phyloP scores from a whole-genome alignment of 2,329 filamentous ascomycete species.

The Colletotrichum caudatum region DNA sequence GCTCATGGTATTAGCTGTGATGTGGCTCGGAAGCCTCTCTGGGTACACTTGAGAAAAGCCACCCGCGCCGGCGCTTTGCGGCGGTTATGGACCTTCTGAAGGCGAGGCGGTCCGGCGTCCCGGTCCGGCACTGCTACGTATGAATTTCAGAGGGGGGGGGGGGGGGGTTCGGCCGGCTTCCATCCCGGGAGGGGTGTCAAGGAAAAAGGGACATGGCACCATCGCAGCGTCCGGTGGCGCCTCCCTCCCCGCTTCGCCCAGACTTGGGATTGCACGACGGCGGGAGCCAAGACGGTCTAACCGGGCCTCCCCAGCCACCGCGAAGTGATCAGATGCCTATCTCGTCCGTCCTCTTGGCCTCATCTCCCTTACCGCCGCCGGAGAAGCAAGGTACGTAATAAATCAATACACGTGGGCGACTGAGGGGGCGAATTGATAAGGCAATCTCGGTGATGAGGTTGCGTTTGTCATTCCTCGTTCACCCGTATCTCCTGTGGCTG shows the following conservation, averaged over 20 bases:
- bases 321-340: constrained; percentile 18
- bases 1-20: too few species aligned
- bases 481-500: background rate
- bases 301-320: constrained; percentile 2
- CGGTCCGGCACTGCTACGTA: background rate
- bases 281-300: constrained; percentile 16
- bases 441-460: background rate
- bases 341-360: constrained; percentile 25
- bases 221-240: background rate
- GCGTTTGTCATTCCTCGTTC: background rate
- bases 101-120: background rate
- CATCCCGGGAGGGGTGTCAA: background rate
- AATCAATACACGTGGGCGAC: background rate
- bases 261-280: constrained; percentile 6
- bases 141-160: background rate
- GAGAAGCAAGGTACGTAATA: background rate
- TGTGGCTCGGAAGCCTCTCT: too few species aligned
- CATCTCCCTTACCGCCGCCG: background rate
- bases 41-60: background rate
- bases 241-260: constrained; percentile 34
- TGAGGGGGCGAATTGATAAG: background rate
- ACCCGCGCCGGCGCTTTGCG: background rate
- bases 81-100: background rate
- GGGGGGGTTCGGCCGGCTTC: background rate
- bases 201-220: background rate